These are phyloP conservation scores for Fusarium caatingaense DNA, from an alignment of 2,329 filamentous ascomycete genomes.

Conservation along the genomic window DNA sequence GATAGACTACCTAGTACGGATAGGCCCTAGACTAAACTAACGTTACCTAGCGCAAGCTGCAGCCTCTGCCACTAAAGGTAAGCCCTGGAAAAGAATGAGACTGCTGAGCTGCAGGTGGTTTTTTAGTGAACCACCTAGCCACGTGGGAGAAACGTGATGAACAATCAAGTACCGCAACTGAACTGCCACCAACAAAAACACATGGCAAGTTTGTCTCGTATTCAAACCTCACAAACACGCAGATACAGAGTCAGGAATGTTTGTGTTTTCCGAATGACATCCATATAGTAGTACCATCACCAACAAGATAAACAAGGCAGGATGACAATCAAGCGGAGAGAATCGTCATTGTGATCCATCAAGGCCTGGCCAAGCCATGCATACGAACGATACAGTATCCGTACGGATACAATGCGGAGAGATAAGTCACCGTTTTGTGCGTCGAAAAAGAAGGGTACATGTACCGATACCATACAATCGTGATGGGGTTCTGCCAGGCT, in stretches of 20 bases:
- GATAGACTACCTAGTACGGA: neutral
- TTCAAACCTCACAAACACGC: neutral
- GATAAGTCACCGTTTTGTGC: constrained; percentile 16
- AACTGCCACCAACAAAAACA: neutral
- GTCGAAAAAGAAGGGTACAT: constrained; percentile 25
- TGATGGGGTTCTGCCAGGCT: constrained; percentile 23
- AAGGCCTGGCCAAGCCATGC: neutral
- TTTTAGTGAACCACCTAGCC: constrained; percentile 15
- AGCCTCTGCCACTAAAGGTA: neutral
- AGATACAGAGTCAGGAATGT: neutral
- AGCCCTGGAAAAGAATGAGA: constrained; percentile 10
- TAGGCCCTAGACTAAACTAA: neutral
- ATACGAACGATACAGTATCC: neutral
- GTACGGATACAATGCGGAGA: neutral
- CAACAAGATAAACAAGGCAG: neutral
- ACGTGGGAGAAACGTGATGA: constrained; percentile 44
- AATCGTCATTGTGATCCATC: neutral
- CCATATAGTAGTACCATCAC: neutral
- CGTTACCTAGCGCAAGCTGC: neutral
- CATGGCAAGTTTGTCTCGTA: neutral
- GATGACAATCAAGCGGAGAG: neutral
- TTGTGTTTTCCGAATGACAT: neutral
- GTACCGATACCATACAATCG: constrained; percentile 7
- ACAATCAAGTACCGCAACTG: constrained; percentile 11
- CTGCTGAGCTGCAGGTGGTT: constrained; percentile 9